Evolutionary conservation across 495 filamentous ascomycete genomes (phyloP), one percentile per base, ranked within the genome.

Genomic region (Penicillium simplicissimum): DNA sequence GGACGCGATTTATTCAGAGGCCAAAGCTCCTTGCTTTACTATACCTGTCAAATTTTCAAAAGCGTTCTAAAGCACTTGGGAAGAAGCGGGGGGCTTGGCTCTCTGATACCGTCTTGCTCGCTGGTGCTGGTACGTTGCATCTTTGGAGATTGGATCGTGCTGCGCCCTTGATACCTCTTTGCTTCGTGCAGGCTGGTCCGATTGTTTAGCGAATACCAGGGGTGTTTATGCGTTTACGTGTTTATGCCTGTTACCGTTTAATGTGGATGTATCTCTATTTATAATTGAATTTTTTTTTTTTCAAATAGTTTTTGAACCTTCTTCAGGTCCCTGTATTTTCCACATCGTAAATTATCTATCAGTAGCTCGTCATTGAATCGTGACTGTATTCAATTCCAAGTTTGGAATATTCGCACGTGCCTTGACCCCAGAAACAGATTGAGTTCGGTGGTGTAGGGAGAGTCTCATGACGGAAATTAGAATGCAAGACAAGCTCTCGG

Each of bases 201-300:
- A 37, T 49, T 58, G 40, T 60, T 67, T 53, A 60, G 64, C 64
- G 57, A 37, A 67, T 67, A 67, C 64, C 64, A 53, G 31, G 28
- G 37, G 48, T 62, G 55, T 61, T 53, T 51, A 60, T 57, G 62
- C 52, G 57, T 57, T 66, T 35, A 64, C 51, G 64, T 55, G 37
- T 61, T 64, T 14, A 67, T 61, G 55, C 47, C 14, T 33, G 21
- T 49, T 38, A 51, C 47, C 40, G 49, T 59, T 28, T 55, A 55
- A 55, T 55, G 53, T 59, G 54, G 38, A 61, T 57, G 61, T 69
- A 67, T 19, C 53, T 61, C 42, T 64, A 64, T 58, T 36, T 31
- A 31, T 31, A 58, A 59, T 60, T 51, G 11, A 63, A 55, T 51
- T 36, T 38, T 28, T 19, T 56, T 31, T 51, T 36, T 38, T 28